phyloP scores from a whole-genome alignment of 495 filamentous ascomycete species.

The Penicillium tannophilum region DNA sequence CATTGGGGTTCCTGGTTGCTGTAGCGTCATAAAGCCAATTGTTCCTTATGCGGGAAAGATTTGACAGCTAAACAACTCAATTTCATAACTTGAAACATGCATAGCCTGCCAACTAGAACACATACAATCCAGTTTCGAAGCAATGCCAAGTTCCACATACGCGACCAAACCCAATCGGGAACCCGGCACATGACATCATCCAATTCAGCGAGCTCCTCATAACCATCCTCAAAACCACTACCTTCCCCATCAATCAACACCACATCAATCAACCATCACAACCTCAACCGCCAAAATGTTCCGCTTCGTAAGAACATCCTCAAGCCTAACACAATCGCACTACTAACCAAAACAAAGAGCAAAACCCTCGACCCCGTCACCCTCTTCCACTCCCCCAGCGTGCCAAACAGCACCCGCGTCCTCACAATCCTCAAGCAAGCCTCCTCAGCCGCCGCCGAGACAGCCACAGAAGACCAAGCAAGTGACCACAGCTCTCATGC shows the following conservation, averaged over 20 bases:
- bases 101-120: not conserved
- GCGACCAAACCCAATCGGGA: conserved; percentile 14
- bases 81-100: not conserved
- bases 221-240: not conserved
- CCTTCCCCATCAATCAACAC: not conserved
- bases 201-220: conserved; percentile 2
- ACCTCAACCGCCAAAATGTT: conserved; percentile 38
- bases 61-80: no score
- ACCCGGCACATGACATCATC: conserved; percentile 34
- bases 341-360: conserved; percentile 47
- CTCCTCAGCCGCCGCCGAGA: conserved; percentile 59
- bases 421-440: conserved; percentile 75
- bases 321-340: not conserved
- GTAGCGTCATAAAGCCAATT: no score
- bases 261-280: conserved; percentile 5
- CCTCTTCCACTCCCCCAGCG: conserved; percentile 83
- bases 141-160: not conserved
- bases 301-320: conserved; percentile 41
- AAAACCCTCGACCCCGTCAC: conserved; percentile 91
- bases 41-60: no score
- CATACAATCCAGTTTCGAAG: not conserved
- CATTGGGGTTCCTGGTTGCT: no score
- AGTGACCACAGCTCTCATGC: conserved; percentile 59
- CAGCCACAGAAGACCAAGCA: conserved; percentile 68
- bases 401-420: conserved; percentile 64